These are phyloP conservation scores for Paraphoma chrysanthemicola DNA, from an alignment of 2,329 filamentous ascomycete species.

Conservation along the genomic window DNA sequence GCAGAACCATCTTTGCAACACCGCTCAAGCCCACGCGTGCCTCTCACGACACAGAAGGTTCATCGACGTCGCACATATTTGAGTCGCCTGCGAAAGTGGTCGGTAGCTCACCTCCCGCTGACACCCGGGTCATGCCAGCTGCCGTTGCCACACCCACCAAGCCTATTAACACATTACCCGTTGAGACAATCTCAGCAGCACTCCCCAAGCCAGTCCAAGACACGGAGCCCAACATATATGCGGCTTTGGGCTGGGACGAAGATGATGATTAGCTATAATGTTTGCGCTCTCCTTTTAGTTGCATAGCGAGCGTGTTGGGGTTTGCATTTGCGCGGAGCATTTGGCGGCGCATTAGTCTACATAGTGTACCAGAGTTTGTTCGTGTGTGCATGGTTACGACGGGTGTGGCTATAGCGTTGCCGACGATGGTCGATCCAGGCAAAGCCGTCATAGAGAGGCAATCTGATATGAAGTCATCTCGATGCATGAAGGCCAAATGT, in stretches of 20 bases:
- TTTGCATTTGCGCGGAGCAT: slow-evolving; percentile 26
- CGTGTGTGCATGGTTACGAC: not conserved
- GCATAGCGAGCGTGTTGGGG: slow-evolving; percentile 41
- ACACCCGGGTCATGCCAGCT: slow-evolving; percentile 10
- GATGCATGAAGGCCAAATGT: not conserved
- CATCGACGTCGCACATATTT: slow-evolving; percentile 15
- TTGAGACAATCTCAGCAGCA: slow-evolving; percentile 5
- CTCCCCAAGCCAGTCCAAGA: slow-evolving; percentile 16
- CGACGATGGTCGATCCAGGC: not conserved
- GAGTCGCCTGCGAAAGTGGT: slow-evolving; percentile 33
- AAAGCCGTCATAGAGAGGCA: not conserved
- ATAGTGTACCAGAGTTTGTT: slow-evolving; percentile 4
- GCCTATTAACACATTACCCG: slow-evolving; percentile 1
- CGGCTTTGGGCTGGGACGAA: slow-evolving; percentile 56
- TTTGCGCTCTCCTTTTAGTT: slow-evolving; percentile 20
- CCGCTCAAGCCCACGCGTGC: slow-evolving; percentile 30
- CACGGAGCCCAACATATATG: slow-evolving; percentile 47
- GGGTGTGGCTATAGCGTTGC: not conserved
- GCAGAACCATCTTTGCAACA: slow-evolving; percentile 42
- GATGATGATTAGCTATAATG: slow-evolving; percentile 40
- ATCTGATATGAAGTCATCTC: not conserved
- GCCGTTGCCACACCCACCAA: slow-evolving; percentile 31
- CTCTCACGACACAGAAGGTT: slow-evolving; percentile 4
- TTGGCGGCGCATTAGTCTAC: slow-evolving; percentile 15
- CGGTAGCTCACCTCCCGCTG: slow-evolving; percentile 15